Conservation (phyloP, 2,329 filamentous ascomycete species). For the Elsinoe batatas region DNA sequence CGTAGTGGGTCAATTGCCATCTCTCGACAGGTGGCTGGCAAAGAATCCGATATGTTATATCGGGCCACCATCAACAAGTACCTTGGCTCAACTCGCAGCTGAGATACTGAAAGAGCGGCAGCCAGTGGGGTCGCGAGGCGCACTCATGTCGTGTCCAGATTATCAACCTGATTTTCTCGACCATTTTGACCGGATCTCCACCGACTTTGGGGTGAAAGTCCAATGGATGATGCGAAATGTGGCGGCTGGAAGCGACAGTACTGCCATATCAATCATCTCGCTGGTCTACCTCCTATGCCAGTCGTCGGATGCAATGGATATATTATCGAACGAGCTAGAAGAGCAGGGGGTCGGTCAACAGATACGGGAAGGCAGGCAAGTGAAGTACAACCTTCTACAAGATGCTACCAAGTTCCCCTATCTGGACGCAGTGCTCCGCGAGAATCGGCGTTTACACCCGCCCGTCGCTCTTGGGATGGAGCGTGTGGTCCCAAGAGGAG, state of each 20-base stretch:
- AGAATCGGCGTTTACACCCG: not conserved
- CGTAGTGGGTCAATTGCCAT: slow-evolving; percentile 7
- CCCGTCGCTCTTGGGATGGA: slow-evolving; percentile 20
- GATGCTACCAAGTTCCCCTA: not conserved
- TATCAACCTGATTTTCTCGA: not conserved
- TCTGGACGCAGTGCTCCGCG: not conserved
- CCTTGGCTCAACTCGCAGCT: not conserved
- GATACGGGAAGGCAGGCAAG: not conserved
- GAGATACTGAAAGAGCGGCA: not conserved
- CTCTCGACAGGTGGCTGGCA: slow-evolving; percentile 1
- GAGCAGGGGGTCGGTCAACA: not conserved
- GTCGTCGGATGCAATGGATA: slow-evolving; percentile 24
- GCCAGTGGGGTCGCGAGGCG: not conserved
- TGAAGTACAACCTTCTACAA: not conserved
- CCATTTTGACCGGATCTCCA: not conserved
- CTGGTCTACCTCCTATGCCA: slow-evolving; percentile 32
- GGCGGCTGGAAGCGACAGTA: slow-evolving; percentile 31
- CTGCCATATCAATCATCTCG: slow-evolving; percentile 31
- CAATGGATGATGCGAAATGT: not conserved
- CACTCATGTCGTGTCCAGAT: not conserved
- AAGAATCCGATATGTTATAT: slow-evolving; percentile 11
- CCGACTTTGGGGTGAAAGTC: not conserved
- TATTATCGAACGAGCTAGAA: slow-evolving; percentile 33
- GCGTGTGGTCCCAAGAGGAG: slow-evolving; percentile 25
- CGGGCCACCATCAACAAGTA: not conserved